Base-by-base conservation (phyloP, 2,329 filamentous ascomycete genomes). In the Xylariaceae sp. region DNA sequence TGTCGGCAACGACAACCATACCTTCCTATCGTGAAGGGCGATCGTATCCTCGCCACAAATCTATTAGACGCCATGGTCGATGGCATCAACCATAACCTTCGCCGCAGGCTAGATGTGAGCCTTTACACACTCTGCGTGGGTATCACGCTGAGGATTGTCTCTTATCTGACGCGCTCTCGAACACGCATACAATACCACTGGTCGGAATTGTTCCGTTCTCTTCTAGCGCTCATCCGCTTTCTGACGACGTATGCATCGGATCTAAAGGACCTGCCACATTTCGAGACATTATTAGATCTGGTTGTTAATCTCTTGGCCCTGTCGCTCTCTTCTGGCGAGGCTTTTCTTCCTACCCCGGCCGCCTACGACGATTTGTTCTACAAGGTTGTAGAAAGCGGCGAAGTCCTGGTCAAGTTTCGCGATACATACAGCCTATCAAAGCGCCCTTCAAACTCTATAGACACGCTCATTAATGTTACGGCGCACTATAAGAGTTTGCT, bases 301-400 rank as follows among this genome's bases (percentile, higher is more conserved):
- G 80, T 96, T 1, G 86, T 94, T 50, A 91, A 94, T 66, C 76
- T 96, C 4, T 77, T 96, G 40, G 89, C 89, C 1, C 80, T 96
- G 40, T 88, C 89, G 2, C 78, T 99, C 6, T 94, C 89, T 1
- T 83, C 85, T 2, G 94, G 94, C 5, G 94, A 97, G 69, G 85
- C 88, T 2, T 97, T 99, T 72, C 79, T 99, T 6, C 94, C 92
- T 0, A 89, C 88, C 32, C 86, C 91, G 0, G 82, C 88, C 19
- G 86, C 89, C 1, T 97, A 97, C 71, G 94, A 99, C 65, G 94
- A 99, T 67, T 78, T 99, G 0, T 97, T 99, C 74, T 99, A 99
- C 81, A 99, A 99, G 73, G 81, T 97, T 1, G 91, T 97, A 30
- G 94, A 99, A 72, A 88, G 87, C 1, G 90, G 91, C 8, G 89